Conservation (phyloP, 2,329 filamentous ascomycete genomes). For the Macroventuria anomochaeta region DNA sequence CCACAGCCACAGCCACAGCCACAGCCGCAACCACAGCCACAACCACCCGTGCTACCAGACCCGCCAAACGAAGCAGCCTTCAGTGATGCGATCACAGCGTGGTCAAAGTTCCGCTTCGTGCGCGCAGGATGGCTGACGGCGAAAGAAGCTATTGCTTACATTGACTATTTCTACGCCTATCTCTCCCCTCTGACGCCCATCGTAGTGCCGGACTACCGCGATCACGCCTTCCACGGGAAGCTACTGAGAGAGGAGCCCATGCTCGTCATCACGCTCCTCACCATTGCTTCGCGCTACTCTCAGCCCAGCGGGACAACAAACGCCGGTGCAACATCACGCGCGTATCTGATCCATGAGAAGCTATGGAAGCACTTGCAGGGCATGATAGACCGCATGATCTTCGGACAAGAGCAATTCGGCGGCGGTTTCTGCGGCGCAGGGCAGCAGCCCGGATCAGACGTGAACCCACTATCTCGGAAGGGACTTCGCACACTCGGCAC, state of each 20-base stretch:
- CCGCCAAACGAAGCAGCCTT: constrained; percentile 47
- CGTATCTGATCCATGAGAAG: constrained; percentile 91
- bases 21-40: constrained; percentile 4
- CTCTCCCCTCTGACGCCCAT: constrained; percentile 93
- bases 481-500: constrained; percentile 90
- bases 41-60: constrained; percentile 31
- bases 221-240: constrained; percentile 78
- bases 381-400: constrained; percentile 94
- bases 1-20: constrained; percentile 18
- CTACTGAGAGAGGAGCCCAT: constrained; percentile 92
- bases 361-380: constrained; percentile 92
- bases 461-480: constrained; percentile 62
- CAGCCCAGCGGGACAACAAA: constrained; percentile 76
- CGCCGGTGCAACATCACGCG: constrained; percentile 72
- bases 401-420: constrained; percentile 95
- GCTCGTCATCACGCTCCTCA: constrained; percentile 86
- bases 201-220: constrained; percentile 86
- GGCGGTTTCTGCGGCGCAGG: constrained; percentile 82
- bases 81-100: constrained; percentile 78
- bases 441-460: constrained; percentile 69
- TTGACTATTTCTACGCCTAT: constrained; percentile 94
- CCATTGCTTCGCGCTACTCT: constrained; percentile 87
- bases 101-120: constrained; percentile 93
- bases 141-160: constrained; percentile 89
- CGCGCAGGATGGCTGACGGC: constrained; percentile 95